Evolutionary conservation across 768 basidiomycete genomes (phyloP), one percentile per base, ranked within the genome.

Genomic region (Gyrodon lividus): DNA sequence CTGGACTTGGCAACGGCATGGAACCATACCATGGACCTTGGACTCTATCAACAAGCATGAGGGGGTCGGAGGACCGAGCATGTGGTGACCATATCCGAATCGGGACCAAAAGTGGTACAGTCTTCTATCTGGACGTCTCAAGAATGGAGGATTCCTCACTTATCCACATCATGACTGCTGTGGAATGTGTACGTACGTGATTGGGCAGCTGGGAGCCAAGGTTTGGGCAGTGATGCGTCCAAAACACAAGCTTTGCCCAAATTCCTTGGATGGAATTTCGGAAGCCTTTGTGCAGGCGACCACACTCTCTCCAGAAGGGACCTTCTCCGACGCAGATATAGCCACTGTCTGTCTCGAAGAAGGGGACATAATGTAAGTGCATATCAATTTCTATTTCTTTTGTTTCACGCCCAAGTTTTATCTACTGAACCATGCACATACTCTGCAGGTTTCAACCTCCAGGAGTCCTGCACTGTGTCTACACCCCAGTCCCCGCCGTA

Each of bases 261-360:
- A 0, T 1, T 28, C 33, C 0, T 3, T 17, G 4, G 12, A 37
- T 3, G 10, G 12, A 0, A 31, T 54, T 0, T 3, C 0, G 3
- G 1, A 31, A n/a, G 3, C 3, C n/a, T 26, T 46, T 14, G 2
- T 14, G 0, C 12, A 31, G 16, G 30, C 48, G 4, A 7, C 12
- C 0, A 6, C 16, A 5, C 1, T 24, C 12, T 13, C 35, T 3
- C 3, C 23, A 8, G 24, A 51, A 13, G 45, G 45, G 2, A 23
- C 2, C 8, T 46, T 16, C 8, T 9, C n/a, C 2, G 19, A 46
- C 5, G 35, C 50, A 6, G 43, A 46, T n/a, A 22, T 46, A 8
- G 43, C 20, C 1, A 47, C 40, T 0, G 38, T 57, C 3, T 57
- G 56, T 16, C 40, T 57, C 2, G 49, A 55, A n/a, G 16, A 23